A percentile compares a stretch with the other conserved stretches of the same genome.
Evolutionary conservation across 2,329 filamentous ascomycete genomes (phyloP).

Genomic region (Calonectria honghensis): DNA sequence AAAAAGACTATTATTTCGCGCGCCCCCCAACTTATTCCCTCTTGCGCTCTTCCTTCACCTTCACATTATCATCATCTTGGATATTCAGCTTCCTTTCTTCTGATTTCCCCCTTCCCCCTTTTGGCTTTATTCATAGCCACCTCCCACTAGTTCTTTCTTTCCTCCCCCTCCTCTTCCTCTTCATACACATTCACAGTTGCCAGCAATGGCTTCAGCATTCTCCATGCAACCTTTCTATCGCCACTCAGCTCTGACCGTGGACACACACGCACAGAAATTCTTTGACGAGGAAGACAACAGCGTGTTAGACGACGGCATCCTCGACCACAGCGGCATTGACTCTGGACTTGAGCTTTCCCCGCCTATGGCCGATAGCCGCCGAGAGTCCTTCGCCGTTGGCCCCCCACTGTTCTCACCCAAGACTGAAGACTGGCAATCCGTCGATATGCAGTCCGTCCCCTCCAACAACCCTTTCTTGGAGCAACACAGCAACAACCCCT

Average conservation of each 20-base stretch:
- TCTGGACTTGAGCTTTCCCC: slow-evolving; percentile 79
- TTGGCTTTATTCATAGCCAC: slow-evolving; percentile 49
- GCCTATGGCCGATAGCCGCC: slow-evolving; percentile 76
- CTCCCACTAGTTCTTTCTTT: slow-evolving; percentile 48
- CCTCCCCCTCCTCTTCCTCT: slow-evolving; percentile 40
- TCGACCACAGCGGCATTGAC: slow-evolving; percentile 76
- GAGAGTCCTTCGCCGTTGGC: slow-evolving; percentile 77
- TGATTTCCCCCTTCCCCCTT: slow-evolving; percentile 50
- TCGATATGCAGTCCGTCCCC: slow-evolving; percentile 78
- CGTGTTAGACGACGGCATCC: slow-evolving; percentile 76
- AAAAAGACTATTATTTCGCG: slow-evolving; percentile 56
- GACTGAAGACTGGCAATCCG: slow-evolving; percentile 77
- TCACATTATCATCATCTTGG: slow-evolving; percentile 42
- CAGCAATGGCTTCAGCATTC: slow-evolving; percentile 71
- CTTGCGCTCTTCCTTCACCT: slow-evolving; percentile 51
- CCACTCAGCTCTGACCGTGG: slow-evolving; percentile 70
- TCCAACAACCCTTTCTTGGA: slow-evolving; percentile 79
- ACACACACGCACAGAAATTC: slow-evolving; percentile 73
- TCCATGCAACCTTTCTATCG: slow-evolving; percentile 71
- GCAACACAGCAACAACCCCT: slow-evolving; percentile 77
- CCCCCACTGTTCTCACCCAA: slow-evolving; percentile 78
- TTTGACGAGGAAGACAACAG: slow-evolving; percentile 77
- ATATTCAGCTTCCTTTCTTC: slow-evolving; percentile 48
- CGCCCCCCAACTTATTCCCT: slow-evolving; percentile 53
- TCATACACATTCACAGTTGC: slow-evolving; percentile 44